Evolutionary conservation across 495 filamentous ascomycete genomes (phyloP), one percentile per base, ranked within the genome.

Genomic region (Aspergillus carlsbadensis): DNA sequence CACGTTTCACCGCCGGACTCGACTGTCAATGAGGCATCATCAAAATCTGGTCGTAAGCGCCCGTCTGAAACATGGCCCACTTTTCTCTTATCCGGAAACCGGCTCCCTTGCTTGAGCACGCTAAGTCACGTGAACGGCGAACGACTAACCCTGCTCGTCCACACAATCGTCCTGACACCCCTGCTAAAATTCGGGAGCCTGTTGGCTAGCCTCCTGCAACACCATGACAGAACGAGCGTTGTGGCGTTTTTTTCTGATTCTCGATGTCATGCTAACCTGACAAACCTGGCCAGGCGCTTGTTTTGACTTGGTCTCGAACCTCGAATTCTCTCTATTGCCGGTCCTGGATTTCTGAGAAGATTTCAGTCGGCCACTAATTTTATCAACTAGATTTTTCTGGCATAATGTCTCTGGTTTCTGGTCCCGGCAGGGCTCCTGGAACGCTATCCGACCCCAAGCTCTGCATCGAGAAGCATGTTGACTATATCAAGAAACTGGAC

Each of bases 401-500:
- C n/a, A n/a, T n/a, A 52, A 88, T 88, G 85, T 79, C 85, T 10
- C 71, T 87, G 52, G 82, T 81, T 41, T 80, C 84, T 35, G 85
- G 83, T 22, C 84, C 85, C 18, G 84, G 84, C 36, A 75, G 80
- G 58, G 84, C 78, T 42, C 74, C 72, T 43, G 72, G 63, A 47
- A 52, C 67, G 71, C 50, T 76, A 80, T 52, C 84, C 79, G 67
- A 67, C 36, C 65, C 68, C 33, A 77, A 84, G 60, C 75, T 92
- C 31, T 64, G 84, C 78, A 77, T 85, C 41, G 80, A 87, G 35
- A 88, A 89, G 56, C 94, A 98, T 72, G 90, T 98, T 62, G 79
- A 86, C 62, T 98, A 98, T 68, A 96, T 98, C 58, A 87, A 96
- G 72, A 91, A 87, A 61, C 79, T 98, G 57, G 92, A 98, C 70